A percentile compares a stretch with the other conserved stretches of the same genome.
Evolutionary conservation across 805 yeast genomes (phyloP).

Genomic region (Diddensiella caesifluorescens): DNA sequence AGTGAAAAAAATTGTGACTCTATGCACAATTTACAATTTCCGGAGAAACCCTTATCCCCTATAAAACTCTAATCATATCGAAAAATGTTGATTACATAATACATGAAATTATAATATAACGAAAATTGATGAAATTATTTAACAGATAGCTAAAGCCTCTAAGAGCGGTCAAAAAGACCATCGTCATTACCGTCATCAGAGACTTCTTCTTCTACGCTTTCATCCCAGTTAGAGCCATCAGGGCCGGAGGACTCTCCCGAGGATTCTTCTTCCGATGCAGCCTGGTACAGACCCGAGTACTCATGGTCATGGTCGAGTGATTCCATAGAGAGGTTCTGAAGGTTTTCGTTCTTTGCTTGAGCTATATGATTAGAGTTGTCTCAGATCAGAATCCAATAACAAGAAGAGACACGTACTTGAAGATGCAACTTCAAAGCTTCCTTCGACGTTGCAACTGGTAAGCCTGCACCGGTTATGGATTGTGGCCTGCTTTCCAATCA

Average conservation of each 20-base stretch:
- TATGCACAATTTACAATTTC: too few relatives aligned
- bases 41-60: too few relatives aligned
- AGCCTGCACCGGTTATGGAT: slow-evolving; percentile 62
- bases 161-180: slow-evolving; percentile 57
- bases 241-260: slow-evolving; percentile 26
- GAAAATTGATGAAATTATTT: too few relatives aligned
- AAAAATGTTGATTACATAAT: too few relatives aligned
- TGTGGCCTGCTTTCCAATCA: slow-evolving; percentile 66
- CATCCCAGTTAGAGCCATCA: slow-evolving; percentile 33
- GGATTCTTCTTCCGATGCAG: slow-evolving; percentile 22
- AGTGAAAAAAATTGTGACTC: too few relatives aligned
- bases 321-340: slow-evolving; percentile 35
- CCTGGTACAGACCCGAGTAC: slow-evolving; percentile 20
- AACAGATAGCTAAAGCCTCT: too few relatives aligned
- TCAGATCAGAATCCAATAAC: background rate
- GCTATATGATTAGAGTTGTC: slow-evolving; percentile 19
- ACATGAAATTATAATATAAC: too few relatives aligned
- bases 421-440: slow-evolving; percentile 57
- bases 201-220: slow-evolving; percentile 39
- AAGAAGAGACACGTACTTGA: slow-evolving; percentile 2
- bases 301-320: slow-evolving; percentile 28
- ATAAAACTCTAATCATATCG: too few relatives aligned
- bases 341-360: slow-evolving; percentile 30
- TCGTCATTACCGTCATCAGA: slow-evolving; percentile 48
- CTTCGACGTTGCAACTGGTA: slow-evolving; percentile 81